These are phyloP conservation scores for Massariosphaeria phaeospora DNA, from an alignment of 495 filamentous ascomycete species.

Conservation along the genomic window DNA sequence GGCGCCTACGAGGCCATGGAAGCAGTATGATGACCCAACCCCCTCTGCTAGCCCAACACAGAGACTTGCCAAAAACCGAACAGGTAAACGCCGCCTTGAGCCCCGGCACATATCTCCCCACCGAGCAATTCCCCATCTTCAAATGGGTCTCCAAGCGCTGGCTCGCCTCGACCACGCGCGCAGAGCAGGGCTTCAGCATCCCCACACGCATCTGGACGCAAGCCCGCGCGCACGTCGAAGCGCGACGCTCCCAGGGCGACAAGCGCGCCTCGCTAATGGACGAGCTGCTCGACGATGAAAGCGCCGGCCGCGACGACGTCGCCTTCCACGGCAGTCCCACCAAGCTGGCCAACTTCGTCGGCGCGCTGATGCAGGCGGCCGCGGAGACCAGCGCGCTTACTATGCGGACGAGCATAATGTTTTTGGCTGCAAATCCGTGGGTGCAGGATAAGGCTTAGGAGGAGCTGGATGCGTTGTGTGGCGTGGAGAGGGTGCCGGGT, in stretches of 20 bases:
- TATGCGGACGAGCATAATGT: constrained; percentile 16
- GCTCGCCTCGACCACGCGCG: background rate
- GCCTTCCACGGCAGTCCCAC: background rate
- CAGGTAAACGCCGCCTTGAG: constrained; percentile 7
- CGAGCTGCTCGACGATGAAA: constrained; percentile 9
- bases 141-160: constrained; percentile 14
- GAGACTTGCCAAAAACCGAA: background rate
- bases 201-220: constrained; percentile 4
- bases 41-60: background rate
- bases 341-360: constrained; percentile 15
- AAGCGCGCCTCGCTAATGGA: constrained; percentile 16
- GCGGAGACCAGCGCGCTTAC: constrained; percentile 10
- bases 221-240: constrained; percentile 5
- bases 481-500: constrained; percentile 36
- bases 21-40: constrained; percentile 1
- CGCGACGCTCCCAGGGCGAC: constrained; percentile 8
- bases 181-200: background rate
- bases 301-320: background rate
- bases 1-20: constrained; percentile 22
- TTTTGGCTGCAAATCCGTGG: constrained; percentile 17
- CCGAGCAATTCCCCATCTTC: constrained; percentile 20
- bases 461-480: constrained; percentile 34
- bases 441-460: constrained; percentile 34
- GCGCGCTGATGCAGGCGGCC: constrained; percentile 10
- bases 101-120: constrained; percentile 13